Evolutionary conservation across 352 stramenopile genomes (phyloP), one percentile per base, ranked within the genome.

Genomic region (Pythium diclinum): DNA sequence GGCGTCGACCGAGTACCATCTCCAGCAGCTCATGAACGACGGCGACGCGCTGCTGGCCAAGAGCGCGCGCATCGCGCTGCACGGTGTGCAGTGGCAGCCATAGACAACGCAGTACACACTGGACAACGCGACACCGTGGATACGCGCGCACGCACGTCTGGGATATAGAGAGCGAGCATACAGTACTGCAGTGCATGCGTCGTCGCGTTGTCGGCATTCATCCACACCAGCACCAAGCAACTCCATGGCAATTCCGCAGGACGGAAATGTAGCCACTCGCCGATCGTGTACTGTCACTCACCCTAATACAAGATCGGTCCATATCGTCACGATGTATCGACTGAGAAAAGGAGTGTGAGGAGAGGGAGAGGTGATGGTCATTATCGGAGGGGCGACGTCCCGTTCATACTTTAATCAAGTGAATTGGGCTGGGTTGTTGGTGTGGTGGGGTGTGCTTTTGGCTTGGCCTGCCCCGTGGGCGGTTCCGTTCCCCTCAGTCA

Each of bases 21-120:
- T 91, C 59, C 72, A 72, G 30, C 58, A 64, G 64, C 72, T 91
- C 40, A 72, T 70, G 47, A 59, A 57, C 23, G 72, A 78, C 19
- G 42, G 64, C 7, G 78, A 89, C 65, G 52, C 69, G 34, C 61
- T 91, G 60, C 63, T 91, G 46, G 78, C 72, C 8, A 78, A 73
- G 52, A 88, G 80, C 64, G 82, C 80, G n/a, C 76, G 79, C 51
- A 49, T 74, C 47, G 82, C 82, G 30, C 53, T 91, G 28, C 65
- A 75, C 9, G 69, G 63, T 2, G 82, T 89, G 71, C 82, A 91
- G 68, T 89, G 82, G 82, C 55, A 77, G 23, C 75, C 80, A 25
- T 90, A 61, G 64, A n/a, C n/a, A n/a, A n/a, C n/a, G n/a, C n/a
- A n/a, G n/a, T n/a, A n/a, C n/a, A n/a, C n/a, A n/a, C n/a, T n/a